Percentiles rank a stretch among this genome's conserved stretches.
Evolutionary conservation across 1,139 yeast species (phyloP).

Genomic region (Ogataea hybrid): DNA sequence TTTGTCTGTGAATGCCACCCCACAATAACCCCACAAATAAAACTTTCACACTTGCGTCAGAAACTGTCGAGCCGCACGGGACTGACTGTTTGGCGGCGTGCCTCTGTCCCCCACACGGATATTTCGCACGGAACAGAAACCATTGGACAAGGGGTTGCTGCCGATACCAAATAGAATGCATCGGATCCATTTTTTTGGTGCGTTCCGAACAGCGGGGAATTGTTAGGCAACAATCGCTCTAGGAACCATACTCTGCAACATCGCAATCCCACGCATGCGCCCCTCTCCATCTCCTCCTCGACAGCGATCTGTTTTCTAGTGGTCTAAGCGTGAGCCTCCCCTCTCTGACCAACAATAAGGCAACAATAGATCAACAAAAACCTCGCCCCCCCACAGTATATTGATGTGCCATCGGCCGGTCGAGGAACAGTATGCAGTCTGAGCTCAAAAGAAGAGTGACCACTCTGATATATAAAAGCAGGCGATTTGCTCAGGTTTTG

Average conservation of each 20-base stretch:
- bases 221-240: not conserved
- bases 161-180: conserved; percentile 9
- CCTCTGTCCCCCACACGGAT: conserved; percentile 7
- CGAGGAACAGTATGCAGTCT: conserved; percentile 10
- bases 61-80: conserved; percentile 5
- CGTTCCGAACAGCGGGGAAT: conserved; percentile 14
- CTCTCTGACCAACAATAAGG: conserved; percentile 7
- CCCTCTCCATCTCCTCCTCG: conserved; percentile 19
- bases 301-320: not conserved
- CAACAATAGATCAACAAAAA: conserved; percentile 10
- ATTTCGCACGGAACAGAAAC: conserved; percentile 8
- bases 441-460: conserved; percentile 7
- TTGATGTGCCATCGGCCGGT: conserved; percentile 4
- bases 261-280: not conserved
- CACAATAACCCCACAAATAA: conserved; percentile 7
- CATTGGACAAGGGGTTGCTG: conserved; percentile 4
- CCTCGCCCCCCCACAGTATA: conserved; percentile 12
- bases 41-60: not conserved
- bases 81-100: not conserved
- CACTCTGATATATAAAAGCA: not conserved
- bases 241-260: not conserved
- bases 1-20: conserved; percentile 10
- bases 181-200: conserved; percentile 4
- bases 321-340: conserved; percentile 1
- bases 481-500: not conserved